A percentile compares a stretch with the other conserved stretches of the same genome.
These are phyloP conservation scores for Allium sativum DNA, from an alignment of 106 monocot genomes.

Conservation along the genomic window DNA sequence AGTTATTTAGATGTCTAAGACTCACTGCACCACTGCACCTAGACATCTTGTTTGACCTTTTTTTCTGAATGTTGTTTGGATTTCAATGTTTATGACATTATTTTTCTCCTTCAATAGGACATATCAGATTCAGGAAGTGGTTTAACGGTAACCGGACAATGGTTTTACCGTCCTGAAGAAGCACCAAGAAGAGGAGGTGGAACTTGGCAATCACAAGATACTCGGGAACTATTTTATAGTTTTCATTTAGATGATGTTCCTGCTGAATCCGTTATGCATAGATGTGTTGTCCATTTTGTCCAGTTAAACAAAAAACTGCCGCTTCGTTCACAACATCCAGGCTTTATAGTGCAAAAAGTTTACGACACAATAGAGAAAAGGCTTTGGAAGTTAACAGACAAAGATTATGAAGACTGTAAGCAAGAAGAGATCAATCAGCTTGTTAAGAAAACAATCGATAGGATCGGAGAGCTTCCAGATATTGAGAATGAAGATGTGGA, in stretches of 20 bases:
- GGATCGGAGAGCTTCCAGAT: conserved; percentile 76
- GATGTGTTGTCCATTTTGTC: conserved; percentile 94
- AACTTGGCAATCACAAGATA: conserved; percentile 61
- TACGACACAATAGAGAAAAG: conserved; percentile 78
- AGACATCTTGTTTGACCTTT: no score
- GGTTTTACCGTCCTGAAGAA: conserved; percentile 99
- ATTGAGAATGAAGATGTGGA: conserved; percentile 40
- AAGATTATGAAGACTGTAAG: conserved; percentile 85
- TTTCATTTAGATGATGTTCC: conserved; percentile 94
- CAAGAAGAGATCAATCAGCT: conserved; percentile 80
- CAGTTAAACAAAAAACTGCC: conserved; percentile 78
- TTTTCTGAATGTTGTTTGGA: no score
- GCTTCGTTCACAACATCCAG: conserved; percentile 57
- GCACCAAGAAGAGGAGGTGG: conserved; percentile 84
- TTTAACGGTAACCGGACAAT: conserved; percentile 79
- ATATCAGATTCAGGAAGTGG: conserved; percentile 24
- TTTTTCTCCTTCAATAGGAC: conserved; percentile 32
- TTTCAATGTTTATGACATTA: conserved; percentile 1
- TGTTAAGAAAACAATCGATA: conserved; percentile 62
- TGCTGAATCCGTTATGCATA: conserved; percentile 96
- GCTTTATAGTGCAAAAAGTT: conserved; percentile 89
- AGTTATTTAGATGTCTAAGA: no score
- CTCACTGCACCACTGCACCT: no score
- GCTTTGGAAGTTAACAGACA: conserved; percentile 88
- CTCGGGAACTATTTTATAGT: conserved; percentile 87